These are phyloP conservation scores for Trichoderma orchidacearum DNA, from an alignment of 495 filamentous ascomycete species.

Conservation along the genomic window DNA sequence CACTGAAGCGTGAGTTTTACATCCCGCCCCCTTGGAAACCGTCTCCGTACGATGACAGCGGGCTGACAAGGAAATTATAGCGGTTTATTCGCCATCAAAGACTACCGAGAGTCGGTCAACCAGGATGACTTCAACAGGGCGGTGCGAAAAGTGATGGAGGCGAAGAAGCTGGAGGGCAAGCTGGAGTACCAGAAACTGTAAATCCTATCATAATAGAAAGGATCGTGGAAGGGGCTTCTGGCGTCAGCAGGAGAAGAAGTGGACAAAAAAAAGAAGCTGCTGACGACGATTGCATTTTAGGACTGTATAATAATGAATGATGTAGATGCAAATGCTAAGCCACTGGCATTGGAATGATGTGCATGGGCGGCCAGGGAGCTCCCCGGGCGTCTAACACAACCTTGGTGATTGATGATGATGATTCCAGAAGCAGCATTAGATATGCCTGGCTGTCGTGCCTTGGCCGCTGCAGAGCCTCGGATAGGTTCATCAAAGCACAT, in stretches of 20 bases:
- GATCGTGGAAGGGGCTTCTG: background rate
- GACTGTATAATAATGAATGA: background rate
- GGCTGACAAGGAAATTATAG: constrained; percentile 26
- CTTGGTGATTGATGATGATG: background rate
- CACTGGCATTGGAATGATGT: background rate
- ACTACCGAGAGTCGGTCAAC: constrained; percentile 86
- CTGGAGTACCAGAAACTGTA: constrained; percentile 96
- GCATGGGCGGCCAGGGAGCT: background rate
- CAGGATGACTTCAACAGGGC: constrained; percentile 99
- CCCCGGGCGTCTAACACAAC: background rate
- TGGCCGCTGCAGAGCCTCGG: background rate
- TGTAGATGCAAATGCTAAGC: background rate
- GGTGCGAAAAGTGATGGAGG: constrained; percentile 88
- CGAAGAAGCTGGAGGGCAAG: constrained; percentile 97
- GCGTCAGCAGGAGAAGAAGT: too few relatives aligned
- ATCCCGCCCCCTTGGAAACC: background rate
- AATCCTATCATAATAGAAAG: constrained; percentile 1
- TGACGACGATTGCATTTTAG: background rate
- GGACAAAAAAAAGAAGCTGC: background rate
- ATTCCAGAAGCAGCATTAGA: background rate
- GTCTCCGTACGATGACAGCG: background rate
- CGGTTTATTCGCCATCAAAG: constrained; percentile 94
- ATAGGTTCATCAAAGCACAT: background rate
- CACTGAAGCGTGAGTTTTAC: constrained; percentile 77
- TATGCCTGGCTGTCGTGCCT: background rate